phyloP scores from a whole-genome alignment of 1,139 yeast species.

The Debaryomyces udenii region DNA sequence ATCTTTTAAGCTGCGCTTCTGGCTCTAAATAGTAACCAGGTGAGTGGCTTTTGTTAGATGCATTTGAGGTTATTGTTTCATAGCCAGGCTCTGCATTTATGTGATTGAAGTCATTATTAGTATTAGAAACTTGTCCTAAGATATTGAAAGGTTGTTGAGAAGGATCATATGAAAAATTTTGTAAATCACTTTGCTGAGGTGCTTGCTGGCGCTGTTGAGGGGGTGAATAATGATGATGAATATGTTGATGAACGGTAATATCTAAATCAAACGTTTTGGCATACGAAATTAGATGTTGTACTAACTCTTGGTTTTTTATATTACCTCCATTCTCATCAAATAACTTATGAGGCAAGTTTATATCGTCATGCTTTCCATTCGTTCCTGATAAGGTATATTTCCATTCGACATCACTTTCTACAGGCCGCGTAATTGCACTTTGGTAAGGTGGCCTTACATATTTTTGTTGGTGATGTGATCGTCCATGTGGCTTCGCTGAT shows the following conservation, averaged over 20 bases:
- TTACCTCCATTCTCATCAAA: constrained; percentile 45
- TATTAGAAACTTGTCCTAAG: constrained; percentile 2
- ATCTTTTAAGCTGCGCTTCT: constrained; percentile 59
- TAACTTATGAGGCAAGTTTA: constrained; percentile 24
- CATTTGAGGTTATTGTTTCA: constrained; percentile 6
- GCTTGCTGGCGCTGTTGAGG: constrained; percentile 3
- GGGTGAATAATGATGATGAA: constrained; percentile 66
- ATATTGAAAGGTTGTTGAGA: constrained; percentile 11
- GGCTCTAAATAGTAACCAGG: constrained; percentile 44
- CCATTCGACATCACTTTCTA: constrained; percentile 33
- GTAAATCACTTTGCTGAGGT: neutral
- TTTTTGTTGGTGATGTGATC: constrained; percentile 1
- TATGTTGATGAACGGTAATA: constrained; percentile 82
- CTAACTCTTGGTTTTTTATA: constrained; percentile 55
- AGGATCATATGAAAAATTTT: constrained; percentile 4
- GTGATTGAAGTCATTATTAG: constrained; percentile 8
- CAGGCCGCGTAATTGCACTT: constrained; percentile 16
- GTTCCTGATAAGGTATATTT: constrained; percentile 29
- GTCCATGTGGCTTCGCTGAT: neutral
- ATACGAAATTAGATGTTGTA: constrained; percentile 57
- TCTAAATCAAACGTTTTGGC: constrained; percentile 64
- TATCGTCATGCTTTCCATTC: constrained; percentile 14
- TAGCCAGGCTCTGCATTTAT: neutral
- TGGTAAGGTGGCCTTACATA: constrained; percentile 6
- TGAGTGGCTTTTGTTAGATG: constrained; percentile 3